Percentiles rank a stretch among this genome's conserved stretches.
These are phyloP conservation scores for Melastoma malabathricum DNA, from an alignment of 345 rosid genomes.

Conservation along the genomic window DNA sequence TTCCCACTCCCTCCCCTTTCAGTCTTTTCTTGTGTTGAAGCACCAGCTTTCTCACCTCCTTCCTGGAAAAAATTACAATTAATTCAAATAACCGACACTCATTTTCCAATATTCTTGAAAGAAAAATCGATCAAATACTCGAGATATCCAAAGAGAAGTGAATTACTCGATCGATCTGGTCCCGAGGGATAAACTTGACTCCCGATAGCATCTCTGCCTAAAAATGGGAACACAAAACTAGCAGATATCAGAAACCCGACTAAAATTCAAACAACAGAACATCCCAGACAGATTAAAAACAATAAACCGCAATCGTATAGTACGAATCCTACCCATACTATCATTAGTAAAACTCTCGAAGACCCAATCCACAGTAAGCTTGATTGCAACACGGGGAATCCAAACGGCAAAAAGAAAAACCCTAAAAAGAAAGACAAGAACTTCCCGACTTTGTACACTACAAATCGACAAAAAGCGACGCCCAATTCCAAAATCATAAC, in stretches of 20 bases:
- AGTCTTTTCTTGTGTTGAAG: constrained; percentile 6
- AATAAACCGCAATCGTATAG: no score
- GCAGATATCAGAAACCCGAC: no score
- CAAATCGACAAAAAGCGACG: no score
- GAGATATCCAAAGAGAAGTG: not conserved
- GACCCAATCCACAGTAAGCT: no score
- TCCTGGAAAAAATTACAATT: constrained; percentile 18
- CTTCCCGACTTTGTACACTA: no score
- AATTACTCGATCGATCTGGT: constrained; percentile 28
- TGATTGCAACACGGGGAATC: no score
- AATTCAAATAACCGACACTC: not conserved
- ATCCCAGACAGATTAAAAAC: not conserved
- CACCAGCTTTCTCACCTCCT: constrained; percentile 17
- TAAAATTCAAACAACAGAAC: not conserved
- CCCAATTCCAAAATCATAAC: no score
- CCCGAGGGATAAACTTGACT: constrained; percentile 62
- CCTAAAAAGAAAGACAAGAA: no score
- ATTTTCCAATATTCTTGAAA: not conserved
- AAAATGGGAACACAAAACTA: not conserved
- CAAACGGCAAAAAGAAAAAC: no score
- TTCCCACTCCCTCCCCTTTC: constrained; percentile 15
- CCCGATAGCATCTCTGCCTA: constrained; percentile 45
- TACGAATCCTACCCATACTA: no score
- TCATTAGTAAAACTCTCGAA: no score
- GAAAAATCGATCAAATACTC: no score